Base-by-base conservation (phyloP, 1,284 basidiomycete genomes). In the Papiliotrema fonsecae region DNA sequence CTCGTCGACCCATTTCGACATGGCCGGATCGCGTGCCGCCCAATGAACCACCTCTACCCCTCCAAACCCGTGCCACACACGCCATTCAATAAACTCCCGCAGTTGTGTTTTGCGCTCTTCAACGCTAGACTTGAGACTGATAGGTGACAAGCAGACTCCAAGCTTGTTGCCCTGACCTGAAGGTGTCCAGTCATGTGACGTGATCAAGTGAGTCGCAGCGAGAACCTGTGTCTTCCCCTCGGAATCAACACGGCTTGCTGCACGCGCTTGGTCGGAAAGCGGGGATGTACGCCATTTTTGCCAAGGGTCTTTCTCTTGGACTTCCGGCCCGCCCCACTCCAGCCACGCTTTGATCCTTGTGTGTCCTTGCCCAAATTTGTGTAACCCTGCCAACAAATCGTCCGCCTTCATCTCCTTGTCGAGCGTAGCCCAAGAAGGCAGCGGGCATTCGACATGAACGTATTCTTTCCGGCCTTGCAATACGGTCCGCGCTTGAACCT, bases 1-100 rank as follows among this genome's bases (percentile, higher is more conserved):
- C 18, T 25, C 14, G 7, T 34, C 39, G 16, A 51, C 41, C 50
- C 50, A 51, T 18, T 14, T 6, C 21, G 22, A 18, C 18, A 51
- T 39, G 10, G 27, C 25, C n/a, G 45, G 40, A 24, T 47, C 30
- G 21, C 50, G 36, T 6, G 50, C 40, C 19, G 41, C 38, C 50
- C 50, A 51, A 31, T 51, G 50, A 19, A 47, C 50, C 1, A 32
- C 34, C 9, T 39, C 45, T 5, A 51, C 50, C 19, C 50, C 50
- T 31, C 39, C 45, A 30, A 47, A 51, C 41, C 32, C 38, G 32
- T 47, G 39, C 50, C 50, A 51, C 24, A 51, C 31, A 27, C 50
- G 37, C 50, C 50, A 51, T 19, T 51, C 45, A 18, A 51, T 34
- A 30, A 43, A 35, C 19, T 50, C 35, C 32, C 45, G 45, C 11